Base-by-base conservation (phyloP, 768 basidiomycete genomes). In the Strobilomyces echinocephalus region DNA sequence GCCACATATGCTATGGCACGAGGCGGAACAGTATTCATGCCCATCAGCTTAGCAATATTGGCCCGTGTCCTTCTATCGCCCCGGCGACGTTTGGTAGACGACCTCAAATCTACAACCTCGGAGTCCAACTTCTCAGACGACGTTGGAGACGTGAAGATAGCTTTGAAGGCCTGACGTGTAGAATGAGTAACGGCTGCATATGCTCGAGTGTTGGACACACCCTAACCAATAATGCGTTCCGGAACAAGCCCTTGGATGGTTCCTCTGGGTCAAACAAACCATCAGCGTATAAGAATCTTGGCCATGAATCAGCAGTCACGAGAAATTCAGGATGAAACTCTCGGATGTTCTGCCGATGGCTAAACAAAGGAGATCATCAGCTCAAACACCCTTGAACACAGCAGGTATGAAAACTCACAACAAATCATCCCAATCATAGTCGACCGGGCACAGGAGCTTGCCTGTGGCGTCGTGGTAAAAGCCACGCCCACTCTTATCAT, bases 1-100 rank as follows among this genome's bases (percentile, higher is more conserved):
- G 53, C 47, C 18, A 47, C 42, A 31, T 55, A 55, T 11, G 54
- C 54, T 20, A 55, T 55, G 36, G 49, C 44, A 26, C 18, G n/a
- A 11, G 44, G 44, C n/a, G 31, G 30, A 33, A 45, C 44, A 11
- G 30, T 45, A 8, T 33, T 24, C 45, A 55, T 50, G 20, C 47
- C 38, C 38, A 44, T 21, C 1, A 41, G 12, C 18, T 14, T 46
- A 1, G 41, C 46, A 5, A 54, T 18, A 14, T 48, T 20, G 8
- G 26, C 12, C 26, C 18, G 3, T 2, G 38, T 53, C 38, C 6
- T 30, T 34, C 45, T 53, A 12, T 42, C 45, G 18, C 46, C 39
- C 16, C 5, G 14, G 18, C n/a, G 14, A 12, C 2, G 8, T 38
- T 26, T 52, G 4, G 1, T 14, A 2, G 16, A 40, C 4, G 33